Base-by-base conservation (phyloP, 176 grass and related monocot genomes). In the Raddia distichophylla region DNA sequence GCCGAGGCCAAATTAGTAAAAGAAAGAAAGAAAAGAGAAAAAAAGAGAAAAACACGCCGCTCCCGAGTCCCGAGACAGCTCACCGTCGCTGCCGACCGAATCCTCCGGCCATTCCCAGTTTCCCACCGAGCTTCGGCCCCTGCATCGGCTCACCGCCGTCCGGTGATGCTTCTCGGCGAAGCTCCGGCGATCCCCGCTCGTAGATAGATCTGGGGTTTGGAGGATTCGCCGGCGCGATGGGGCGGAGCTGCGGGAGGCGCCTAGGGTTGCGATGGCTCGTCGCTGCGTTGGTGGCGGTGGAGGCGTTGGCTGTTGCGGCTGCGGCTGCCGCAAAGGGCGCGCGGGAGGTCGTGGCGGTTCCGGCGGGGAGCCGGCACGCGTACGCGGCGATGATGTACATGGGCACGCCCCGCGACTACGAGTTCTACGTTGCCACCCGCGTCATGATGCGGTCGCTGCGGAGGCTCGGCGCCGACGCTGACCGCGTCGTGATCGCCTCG, bases 301-400 rank as follows among this genome's bases (percentile, higher is more conserved):
- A 7, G 32, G 68, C 15, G 74, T 48, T 44, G 7, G 63, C 34
- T 15, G 60, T 33, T 54, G 78, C 20, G 43, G 45, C 7, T 7
- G 75, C 14, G 68, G 75, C 35, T 2, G 60, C 11, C 35, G 79
- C 18, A 62, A 82, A 32, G 71, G 71, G 50, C 22, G 89, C 43
- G 20, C 74, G 18, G 46, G 65, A 50, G 44, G 82, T 10, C 0
- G 70, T 14, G 34, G 73, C 3, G 46, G 61, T 1, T 64, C 62
- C 64, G 45, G 71, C 68, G 70, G 59, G 75, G 63, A 71, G 85
- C 62, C 88, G 82, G 63, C 91, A 97, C 81, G 94, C 94, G 43
- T 97, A 97, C 73, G 94, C 84, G 46, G 91, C 91, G 69, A 97
- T 97, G 94, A 93, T 97, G 94, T 97, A 97, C 88, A 97, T 93